Evolutionary conservation across 768 basidiomycete genomes (phyloP).

Genomic region (Kwoniella bestiolae): DNA sequence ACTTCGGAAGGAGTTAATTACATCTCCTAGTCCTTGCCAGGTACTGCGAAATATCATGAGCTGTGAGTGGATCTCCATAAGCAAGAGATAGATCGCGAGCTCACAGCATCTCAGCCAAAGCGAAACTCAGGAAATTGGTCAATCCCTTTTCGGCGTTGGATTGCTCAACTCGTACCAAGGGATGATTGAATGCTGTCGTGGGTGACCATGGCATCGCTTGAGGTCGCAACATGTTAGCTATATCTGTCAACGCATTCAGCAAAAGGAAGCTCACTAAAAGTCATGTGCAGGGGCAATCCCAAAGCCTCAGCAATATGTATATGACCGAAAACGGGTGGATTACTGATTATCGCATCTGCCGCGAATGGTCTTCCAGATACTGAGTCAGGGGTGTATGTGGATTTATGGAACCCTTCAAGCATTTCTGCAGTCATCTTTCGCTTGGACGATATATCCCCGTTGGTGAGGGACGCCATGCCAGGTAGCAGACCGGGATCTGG

Average conservation of each 20-base stretch:
- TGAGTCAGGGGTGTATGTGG: conserved; percentile 63
- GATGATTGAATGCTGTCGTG: conserved; percentile 66
- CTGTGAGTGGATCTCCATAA: not conserved
- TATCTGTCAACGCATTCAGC: too few species aligned
- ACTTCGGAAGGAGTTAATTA: conserved; percentile 66
- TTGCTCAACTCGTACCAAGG: conserved; percentile 66
- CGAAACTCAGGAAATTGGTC: conserved; percentile 67
- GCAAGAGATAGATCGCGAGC: not conserved
- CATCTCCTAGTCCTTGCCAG: conserved; percentile 63
- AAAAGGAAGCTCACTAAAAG: conserved; percentile 63
- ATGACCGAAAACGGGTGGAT: conserved; percentile 71
- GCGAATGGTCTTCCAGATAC: conserved; percentile 62
- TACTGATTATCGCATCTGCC: conserved; percentile 70
- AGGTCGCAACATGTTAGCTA: too few species aligned
- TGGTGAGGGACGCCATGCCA: conserved; percentile 65
- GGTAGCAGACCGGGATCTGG: conserved; percentile 70
- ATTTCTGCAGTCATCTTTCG: conserved; percentile 67
- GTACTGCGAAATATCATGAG: conserved; percentile 3
- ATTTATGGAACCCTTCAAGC: conserved; percentile 67
- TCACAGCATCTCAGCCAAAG: conserved; percentile 66
- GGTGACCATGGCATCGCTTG: conserved; percentile 75
- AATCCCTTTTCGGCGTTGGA: conserved; percentile 65
- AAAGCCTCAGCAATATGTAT: conserved; percentile 70
- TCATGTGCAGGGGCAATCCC: conserved; percentile 65
- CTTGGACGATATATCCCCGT: conserved; percentile 68